These are phyloP conservation scores for Limnanthes douglasii DNA, from an alignment of 345 rosid species.

Conservation along the genomic window DNA sequence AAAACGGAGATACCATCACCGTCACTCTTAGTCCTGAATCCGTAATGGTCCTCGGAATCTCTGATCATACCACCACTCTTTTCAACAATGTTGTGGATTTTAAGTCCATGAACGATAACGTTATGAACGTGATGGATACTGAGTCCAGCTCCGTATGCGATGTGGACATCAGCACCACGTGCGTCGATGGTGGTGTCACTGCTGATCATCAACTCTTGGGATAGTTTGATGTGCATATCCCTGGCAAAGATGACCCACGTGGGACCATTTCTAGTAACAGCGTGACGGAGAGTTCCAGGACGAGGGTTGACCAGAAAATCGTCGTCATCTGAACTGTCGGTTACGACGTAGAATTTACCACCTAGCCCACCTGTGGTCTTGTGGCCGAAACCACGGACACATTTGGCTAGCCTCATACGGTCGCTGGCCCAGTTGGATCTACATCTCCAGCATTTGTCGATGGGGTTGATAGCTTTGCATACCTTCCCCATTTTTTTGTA, in stretches of 20 bases:
- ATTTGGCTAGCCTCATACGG: slow-evolving; percentile 37
- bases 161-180: slow-evolving; percentile 45
- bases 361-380: slow-evolving; percentile 44
- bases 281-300: slow-evolving; percentile 51
- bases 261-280: slow-evolving; percentile 37
- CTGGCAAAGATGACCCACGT: slow-evolving; percentile 49
- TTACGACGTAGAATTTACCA: slow-evolving; percentile 44
- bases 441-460: slow-evolving; percentile 85
- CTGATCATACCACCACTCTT: slow-evolving; percentile 46
- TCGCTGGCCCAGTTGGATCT: slow-evolving; percentile 37
- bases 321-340: slow-evolving; percentile 35
- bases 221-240: slow-evolving; percentile 44
- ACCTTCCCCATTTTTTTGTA: slow-evolving; percentile 22
- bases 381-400: slow-evolving; percentile 58
- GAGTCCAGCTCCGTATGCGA: slow-evolving; percentile 53
- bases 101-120: slow-evolving; percentile 52
- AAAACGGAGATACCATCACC: slow-evolving; percentile 72
- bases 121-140: slow-evolving; percentile 39
- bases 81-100: slow-evolving; percentile 32
- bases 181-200: slow-evolving; percentile 75
- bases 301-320: slow-evolving; percentile 44
- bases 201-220: slow-evolving; percentile 46
- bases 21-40: slow-evolving; percentile 46
- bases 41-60: slow-evolving; percentile 42
- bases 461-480: slow-evolving; percentile 67